Conservation (phyloP, 306 rosid genomes). For the Cucumis sativus region Cucumber_9930_V3 NC_026657.2:8274501-8275000, state of each 20-base stretch:
- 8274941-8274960: background rate
- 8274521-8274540: background rate
- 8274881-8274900: background rate
- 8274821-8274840: background rate
- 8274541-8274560: background rate
- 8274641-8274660: background rate
- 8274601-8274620: background rate
- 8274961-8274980: background rate
- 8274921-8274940: background rate
- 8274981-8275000: background rate
- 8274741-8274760: background rate
- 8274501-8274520: background rate
- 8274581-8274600: background rate
- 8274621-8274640: background rate
- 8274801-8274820: background rate
- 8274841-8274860: background rate
- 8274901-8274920: background rate
- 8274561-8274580: background rate
- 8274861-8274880: background rate
- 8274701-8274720: background rate
- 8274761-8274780: background rate
- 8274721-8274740: background rate
- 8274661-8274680: background rate
- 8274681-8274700: background rate
- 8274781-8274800: background rate